Percentiles rank a stretch among this genome's conserved stretches.
These are phyloP conservation scores for Colletotrichum shisoi DNA, from an alignment of 2,329 filamentous ascomycete genomes.

Conservation along the genomic window DNA sequence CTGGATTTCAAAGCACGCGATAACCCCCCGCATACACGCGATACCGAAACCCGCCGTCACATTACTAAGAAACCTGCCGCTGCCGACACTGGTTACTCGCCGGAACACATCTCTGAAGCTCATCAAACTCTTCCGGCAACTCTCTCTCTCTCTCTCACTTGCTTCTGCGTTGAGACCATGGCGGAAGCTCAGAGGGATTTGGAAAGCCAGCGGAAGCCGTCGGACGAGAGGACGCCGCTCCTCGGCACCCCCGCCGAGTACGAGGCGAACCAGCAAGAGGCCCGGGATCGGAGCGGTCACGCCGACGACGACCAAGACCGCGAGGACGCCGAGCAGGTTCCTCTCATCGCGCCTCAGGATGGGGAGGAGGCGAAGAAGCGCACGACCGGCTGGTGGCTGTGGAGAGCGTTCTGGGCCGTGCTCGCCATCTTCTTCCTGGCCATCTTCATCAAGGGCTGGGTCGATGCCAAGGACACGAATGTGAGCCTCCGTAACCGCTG, in stretches of 20 bases:
- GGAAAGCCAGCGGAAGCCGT: conserved; percentile 25
- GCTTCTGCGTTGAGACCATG: conserved; percentile 17
- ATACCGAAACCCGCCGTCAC: conserved; percentile 27
- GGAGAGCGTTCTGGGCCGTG: conserved; percentile 51
- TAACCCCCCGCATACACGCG: conserved; percentile 36
- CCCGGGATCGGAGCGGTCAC: conserved; percentile 7
- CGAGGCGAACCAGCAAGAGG: conserved; percentile 11
- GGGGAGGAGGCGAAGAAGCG: conserved; percentile 21
- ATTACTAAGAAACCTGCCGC: conserved; percentile 23
- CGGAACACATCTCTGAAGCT: neutral
- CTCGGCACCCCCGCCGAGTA: conserved; percentile 30
- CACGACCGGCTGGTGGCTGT: conserved; percentile 46
- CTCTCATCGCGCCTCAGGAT: conserved; percentile 16
- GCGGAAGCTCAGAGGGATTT: conserved; percentile 16
- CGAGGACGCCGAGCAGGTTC: conserved; percentile 33
- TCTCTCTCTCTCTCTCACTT: no score
- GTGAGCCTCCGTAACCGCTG: conserved; percentile 42
- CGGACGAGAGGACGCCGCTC: conserved; percentile 42
- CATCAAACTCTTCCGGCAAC: neutral
- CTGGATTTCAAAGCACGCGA: conserved; percentile 36
- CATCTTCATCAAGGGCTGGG: conserved; percentile 56
- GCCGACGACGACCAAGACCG: conserved; percentile 23
- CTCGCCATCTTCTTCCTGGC: conserved; percentile 46
- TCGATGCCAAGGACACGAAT: conserved; percentile 54
- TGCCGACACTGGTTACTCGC: neutral